Base-by-base conservation (phyloP, 2,329 filamentous ascomycete genomes). In the Apiospora kogelbergensis region DNA sequence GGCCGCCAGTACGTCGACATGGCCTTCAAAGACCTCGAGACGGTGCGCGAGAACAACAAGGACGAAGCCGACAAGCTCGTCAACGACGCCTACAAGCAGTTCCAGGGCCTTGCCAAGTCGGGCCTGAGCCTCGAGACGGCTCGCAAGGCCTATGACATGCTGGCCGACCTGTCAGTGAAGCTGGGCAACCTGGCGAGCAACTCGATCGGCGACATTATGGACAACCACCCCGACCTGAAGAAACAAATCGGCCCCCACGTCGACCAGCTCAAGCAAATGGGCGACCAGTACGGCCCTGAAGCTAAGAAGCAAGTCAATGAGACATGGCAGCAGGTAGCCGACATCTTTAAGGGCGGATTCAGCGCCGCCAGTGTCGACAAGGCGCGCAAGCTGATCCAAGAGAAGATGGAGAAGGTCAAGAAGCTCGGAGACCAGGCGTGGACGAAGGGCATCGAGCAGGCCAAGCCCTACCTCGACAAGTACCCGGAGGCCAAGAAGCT, bases 291-390 rank as follows among this genome's bases (percentile, higher is more conserved):
- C 74, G 92, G 92, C 0, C 92, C 91, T 0, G 90, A 94, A 76
- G 91, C 90, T 0, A 93, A 93, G 86, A 90, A 93, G 84, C 86
- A 93, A 78, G 86, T 92, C 6, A 90, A 94, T 68, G 84, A 91
- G 79, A 92, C 91, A 1, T 93, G 90, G 87, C 78, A 85, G 37
- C 86, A 94, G 77, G 82, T 93, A 72, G 85, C 84, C 73, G 88
- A 91, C 46, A 85, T 93, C 64, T 76, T 92, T 68, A 86, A 88
- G 63, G 84, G 84, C 17, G 91, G 91, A 2, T 76, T 93, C 67
- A 88, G 84, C 65, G 81, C 83, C 0, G 78, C 79, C 20, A 87
- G 82, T 60, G 73, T 86, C 0, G 82, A 87, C 67, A 89, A 88
- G 74, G 84, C 89, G 26, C 85, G 86, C 71, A 85, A 88, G 72